A percentile compares a stretch with the other conserved stretches of the same genome.
phyloP scores from a whole-genome alignment of 2,329 filamentous ascomycete species.

The Chaetomium olivaceum region DNA sequence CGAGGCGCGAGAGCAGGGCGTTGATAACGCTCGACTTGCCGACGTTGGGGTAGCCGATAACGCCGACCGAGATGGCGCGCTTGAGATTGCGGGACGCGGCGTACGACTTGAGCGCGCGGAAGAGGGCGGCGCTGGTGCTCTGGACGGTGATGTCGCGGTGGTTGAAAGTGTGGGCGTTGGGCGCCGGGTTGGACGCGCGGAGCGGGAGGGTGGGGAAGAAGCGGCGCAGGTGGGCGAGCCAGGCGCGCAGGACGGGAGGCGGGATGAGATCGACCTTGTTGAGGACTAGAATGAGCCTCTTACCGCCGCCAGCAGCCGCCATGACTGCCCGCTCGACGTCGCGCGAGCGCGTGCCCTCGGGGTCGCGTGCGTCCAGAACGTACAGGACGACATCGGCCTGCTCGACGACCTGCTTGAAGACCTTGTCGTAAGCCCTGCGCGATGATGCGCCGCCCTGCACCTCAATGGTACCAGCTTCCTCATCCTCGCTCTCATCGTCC shows the following conservation, averaged over 20 bases:
- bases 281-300: conserved; percentile 84
- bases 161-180: conserved; percentile 88
- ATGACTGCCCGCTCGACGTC: conserved; percentile 90
- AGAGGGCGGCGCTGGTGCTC: conserved; percentile 79
- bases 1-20: conserved; percentile 76
- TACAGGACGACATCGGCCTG: conserved; percentile 89
- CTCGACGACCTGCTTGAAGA: conserved; percentile 91
- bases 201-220: conserved; percentile 92
- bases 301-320: conserved; percentile 79
- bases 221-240: conserved; percentile 80
- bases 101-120: conserved; percentile 87
- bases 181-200: conserved; percentile 76
- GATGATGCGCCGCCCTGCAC: conserved; percentile 62
- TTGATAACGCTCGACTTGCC: conserved; percentile 98
- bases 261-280: conserved; percentile 97
- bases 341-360: conserved; percentile 84
- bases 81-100: conserved; percentile 82
- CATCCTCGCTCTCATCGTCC: conserved; percentile 57
- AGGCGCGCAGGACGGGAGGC: conserved; percentile 75
- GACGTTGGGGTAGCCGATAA: conserved; percentile 94
- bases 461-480: conserved; percentile 49
- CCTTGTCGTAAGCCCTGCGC: conserved; percentile 87
- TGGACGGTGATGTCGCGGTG: conserved; percentile 87
- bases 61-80: conserved; percentile 84
- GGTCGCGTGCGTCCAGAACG: conserved; percentile 88